Evolutionary conservation across 2,329 filamentous ascomycete species (phyloP).

Genomic region (Stachybotrys chartarum): DNA sequence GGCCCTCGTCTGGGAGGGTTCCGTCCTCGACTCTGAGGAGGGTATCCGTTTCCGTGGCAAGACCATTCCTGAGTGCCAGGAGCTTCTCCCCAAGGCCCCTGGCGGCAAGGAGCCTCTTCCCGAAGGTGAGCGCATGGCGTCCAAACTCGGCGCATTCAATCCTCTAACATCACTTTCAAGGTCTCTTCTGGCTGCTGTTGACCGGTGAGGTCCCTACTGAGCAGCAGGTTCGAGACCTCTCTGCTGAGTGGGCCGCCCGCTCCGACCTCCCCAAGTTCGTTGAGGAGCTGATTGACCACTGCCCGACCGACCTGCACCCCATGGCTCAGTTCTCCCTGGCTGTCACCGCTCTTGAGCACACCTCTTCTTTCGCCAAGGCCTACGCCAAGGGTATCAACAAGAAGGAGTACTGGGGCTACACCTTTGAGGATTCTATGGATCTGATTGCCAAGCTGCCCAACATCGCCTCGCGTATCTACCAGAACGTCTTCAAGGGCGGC

Average conservation of each 20-base stretch:
- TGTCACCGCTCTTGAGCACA: conserved; percentile 96
- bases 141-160: not conserved
- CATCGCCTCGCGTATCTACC: conserved; percentile 97
- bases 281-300: conserved; percentile 99
- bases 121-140: conserved; percentile 55
- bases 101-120: conserved; percentile 95
- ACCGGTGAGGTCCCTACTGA: conserved; percentile 96
- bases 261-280: conserved; percentile 96
- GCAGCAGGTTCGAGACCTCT: conserved; percentile 97
- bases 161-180: conserved; percentile 28
- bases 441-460: conserved; percentile 98
- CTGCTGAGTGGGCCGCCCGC: conserved; percentile 96
- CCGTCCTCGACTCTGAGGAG: conserved; percentile 96
- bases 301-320: conserved; percentile 96
- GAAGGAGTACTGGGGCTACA: conserved; percentile 99
- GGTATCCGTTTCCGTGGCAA: conserved; percentile 99
- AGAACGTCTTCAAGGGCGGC: conserved; percentile 99
- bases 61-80: conserved; percentile 98
- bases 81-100: conserved; percentile 92
- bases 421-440: conserved; percentile 99
- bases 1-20: conserved; percentile 97
- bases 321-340: conserved; percentile 99
- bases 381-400: conserved; percentile 99
- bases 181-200: conserved; percentile 99
- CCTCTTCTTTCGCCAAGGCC: conserved; percentile 95